Evolutionary conservation across 805 yeast genomes (phyloP).

Genomic region (Hanseniaspora thailandica): DNA sequence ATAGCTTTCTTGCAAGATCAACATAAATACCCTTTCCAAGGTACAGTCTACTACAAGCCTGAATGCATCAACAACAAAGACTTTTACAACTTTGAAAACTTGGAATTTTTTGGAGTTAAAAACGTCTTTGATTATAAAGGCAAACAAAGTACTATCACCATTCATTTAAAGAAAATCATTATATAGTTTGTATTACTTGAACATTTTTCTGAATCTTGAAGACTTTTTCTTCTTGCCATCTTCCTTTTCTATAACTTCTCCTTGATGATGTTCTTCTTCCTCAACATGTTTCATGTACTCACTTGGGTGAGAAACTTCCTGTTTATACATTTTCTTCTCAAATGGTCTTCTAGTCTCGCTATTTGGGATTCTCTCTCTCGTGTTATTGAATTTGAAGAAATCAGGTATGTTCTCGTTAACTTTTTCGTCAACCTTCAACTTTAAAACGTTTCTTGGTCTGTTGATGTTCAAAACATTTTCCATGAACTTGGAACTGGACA

Average conservation of each 20-base stretch:
- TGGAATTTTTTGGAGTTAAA: constrained; percentile 24
- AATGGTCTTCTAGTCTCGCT: constrained; percentile 16
- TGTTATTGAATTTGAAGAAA: constrained; percentile 23
- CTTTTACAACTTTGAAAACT: constrained; percentile 13
- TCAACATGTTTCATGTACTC: constrained; percentile 16
- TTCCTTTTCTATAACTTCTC: constrained; percentile 9
- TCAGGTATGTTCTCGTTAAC: constrained; percentile 33
- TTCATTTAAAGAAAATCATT: constrained; percentile 13
- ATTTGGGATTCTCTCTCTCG: not conserved
- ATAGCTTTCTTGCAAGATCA: not conserved
- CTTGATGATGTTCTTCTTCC: no score
- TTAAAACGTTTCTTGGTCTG: constrained; percentile 32
- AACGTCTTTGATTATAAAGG: constrained; percentile 24
- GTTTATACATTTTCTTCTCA: constrained; percentile 15
- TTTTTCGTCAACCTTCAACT: constrained; percentile 31
- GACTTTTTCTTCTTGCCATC: constrained; percentile 35
- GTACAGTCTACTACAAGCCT: constrained; percentile 20
- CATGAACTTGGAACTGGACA: constrained; percentile 40
- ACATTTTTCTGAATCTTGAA: constrained; percentile 37
- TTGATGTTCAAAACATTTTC: constrained; percentile 31
- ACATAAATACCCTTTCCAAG: constrained; percentile 14
- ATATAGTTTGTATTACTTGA: constrained; percentile 25
- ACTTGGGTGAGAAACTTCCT: not conserved
- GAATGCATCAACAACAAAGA: not conserved
- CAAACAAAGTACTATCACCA: constrained; percentile 18